A percentile compares a stretch with the other conserved stretches of the same genome.
Conservation (phyloP, 2,329 filamentous ascomycete genomes). For the Penicillium griseofulvum region DNA sequence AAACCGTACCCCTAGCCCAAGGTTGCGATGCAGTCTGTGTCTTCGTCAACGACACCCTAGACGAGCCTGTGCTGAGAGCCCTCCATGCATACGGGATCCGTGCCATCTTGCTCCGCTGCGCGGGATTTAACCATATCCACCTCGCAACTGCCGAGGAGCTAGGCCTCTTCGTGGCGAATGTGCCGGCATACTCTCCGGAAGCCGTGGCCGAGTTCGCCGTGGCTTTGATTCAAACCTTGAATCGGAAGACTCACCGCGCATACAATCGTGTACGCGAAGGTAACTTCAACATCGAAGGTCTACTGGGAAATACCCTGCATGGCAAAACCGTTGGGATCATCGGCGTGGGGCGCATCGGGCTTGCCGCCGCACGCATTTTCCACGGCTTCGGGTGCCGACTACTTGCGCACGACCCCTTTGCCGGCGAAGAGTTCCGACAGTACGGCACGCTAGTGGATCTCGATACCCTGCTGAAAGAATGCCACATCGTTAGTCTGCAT, state of each 20-base stretch:
- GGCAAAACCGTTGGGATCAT: conserved; percentile 67
- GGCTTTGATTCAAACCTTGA: conserved; percentile 65
- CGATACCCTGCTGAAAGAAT: conserved; percentile 53
- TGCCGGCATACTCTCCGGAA: conserved; percentile 67
- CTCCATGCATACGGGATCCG: conserved; percentile 53
- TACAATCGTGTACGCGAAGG: conserved; percentile 68
- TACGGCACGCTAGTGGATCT: conserved; percentile 55
- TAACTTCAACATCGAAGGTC: conserved; percentile 64
- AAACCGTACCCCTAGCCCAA: conserved; percentile 56
- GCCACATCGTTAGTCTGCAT: conserved; percentile 64
- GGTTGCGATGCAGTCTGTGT: conserved; percentile 61
- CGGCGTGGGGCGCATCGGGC: conserved; percentile 64
- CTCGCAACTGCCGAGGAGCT: conserved; percentile 54
- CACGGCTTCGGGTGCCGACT: conserved; percentile 63
- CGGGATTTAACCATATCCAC: conserved; percentile 67
- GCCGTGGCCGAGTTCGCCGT: conserved; percentile 69
- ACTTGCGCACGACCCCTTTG: conserved; percentile 60
- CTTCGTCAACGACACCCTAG: conserved; percentile 65
- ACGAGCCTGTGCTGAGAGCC: conserved; percentile 50
- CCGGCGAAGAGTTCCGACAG: conserved; percentile 49
- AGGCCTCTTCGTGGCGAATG: conserved; percentile 62
- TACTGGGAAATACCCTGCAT: conserved; percentile 57
- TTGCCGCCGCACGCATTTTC: conserved; percentile 61
- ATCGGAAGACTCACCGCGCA: conserved; percentile 65
- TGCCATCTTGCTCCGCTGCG: conserved; percentile 64